These are phyloP conservation scores for Cicer pinnatifidum DNA, from an alignment of 306 rosid species.

Conservation along the genomic window DNA sequence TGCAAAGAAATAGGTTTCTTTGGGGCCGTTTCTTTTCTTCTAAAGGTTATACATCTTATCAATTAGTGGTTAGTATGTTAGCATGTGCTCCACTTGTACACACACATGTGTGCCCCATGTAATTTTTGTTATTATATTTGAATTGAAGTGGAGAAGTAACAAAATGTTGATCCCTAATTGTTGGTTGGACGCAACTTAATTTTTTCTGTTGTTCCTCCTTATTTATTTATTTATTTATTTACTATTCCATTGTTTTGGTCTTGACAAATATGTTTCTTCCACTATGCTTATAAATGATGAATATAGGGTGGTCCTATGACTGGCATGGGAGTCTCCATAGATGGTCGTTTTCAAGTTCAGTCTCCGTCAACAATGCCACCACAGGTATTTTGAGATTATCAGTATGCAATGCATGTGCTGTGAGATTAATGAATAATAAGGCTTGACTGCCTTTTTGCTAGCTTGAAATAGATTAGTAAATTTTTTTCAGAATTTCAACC, in stretches of 20 bases:
- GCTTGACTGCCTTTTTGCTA: constrained; percentile 32
- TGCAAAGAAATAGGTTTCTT: not conserved
- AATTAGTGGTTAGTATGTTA: constrained; percentile 5
- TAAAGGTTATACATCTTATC: not conserved
- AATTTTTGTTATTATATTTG: not conserved
- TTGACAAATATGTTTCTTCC: constrained; percentile 38
- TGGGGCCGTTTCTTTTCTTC: not conserved
- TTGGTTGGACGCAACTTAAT: constrained; percentile 23
- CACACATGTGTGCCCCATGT: not conserved
- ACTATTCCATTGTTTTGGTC: constrained; percentile 6
- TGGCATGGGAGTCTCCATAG: constrained; percentile 59
- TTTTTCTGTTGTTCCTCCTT: not conserved
- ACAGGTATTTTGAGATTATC: constrained; percentile 53
- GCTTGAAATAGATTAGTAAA: constrained; percentile 36
- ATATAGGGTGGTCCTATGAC: constrained; percentile 65
- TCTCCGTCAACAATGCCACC: constrained; percentile 58
- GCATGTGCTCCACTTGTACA: not conserved
- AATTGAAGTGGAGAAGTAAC: not conserved
- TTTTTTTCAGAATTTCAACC: constrained; percentile 70
- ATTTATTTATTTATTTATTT: not conserved
- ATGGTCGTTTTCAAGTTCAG: constrained; percentile 55
- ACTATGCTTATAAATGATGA: constrained; percentile 24
- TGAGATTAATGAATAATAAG: constrained; percentile 36
- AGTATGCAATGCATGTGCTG: constrained; percentile 3
- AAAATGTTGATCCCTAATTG: constrained; percentile 6